Evolutionary conservation across 805 yeast species (phyloP), one percentile per base, ranked within the genome.

Genomic region (Cyberlindnera bimundalis): DNA sequence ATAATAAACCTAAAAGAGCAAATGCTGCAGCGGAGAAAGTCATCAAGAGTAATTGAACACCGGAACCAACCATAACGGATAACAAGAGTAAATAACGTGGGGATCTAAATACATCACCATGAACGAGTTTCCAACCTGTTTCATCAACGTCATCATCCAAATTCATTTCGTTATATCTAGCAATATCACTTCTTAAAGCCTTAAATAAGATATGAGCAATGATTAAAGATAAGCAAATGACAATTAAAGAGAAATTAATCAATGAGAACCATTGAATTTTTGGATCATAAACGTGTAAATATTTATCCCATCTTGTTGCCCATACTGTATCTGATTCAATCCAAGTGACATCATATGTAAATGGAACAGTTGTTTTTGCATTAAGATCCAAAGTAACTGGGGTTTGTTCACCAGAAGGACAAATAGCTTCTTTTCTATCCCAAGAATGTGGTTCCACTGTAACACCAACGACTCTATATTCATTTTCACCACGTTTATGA

Each of bases 271-370:
- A 91, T 67, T 93, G 97, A 53, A 93, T 85, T 59, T 84, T 83
- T 42, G 97, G 95, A 59, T 87, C 96, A 60, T 81, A 84, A 18
- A 85, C 93, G 54, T 87, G 95, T 56, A 93, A 71, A 61, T 93
- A 93, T 64, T 88, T 87, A 64, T 93, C 99, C 99, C 99, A 93
- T 67, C 99, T 81, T 3, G 98, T 91, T 25, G 97, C 98, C 98
- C 98, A 93, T 4, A 80, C 78, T 3, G 93, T 85, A 6, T 69
- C 71, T 8, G 91, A 82, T 40, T 74, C 75, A 16, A 66, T 61
- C 72, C 91, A 93, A 26, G 60, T 66, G 15, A 91, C 93, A 2
- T 93, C 81, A 64, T 93, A 93, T n/a, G 96, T 77, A 67, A 79
- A 93, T 15, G 71, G 59, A n/a, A 91, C 95, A 2, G 61, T 59